A percentile compares a stretch with the other conserved stretches of the same genome.
Evolutionary conservation across 2,329 filamentous ascomycete genomes (phyloP).

Genomic region (Pestalotiopsis sp.): DNA sequence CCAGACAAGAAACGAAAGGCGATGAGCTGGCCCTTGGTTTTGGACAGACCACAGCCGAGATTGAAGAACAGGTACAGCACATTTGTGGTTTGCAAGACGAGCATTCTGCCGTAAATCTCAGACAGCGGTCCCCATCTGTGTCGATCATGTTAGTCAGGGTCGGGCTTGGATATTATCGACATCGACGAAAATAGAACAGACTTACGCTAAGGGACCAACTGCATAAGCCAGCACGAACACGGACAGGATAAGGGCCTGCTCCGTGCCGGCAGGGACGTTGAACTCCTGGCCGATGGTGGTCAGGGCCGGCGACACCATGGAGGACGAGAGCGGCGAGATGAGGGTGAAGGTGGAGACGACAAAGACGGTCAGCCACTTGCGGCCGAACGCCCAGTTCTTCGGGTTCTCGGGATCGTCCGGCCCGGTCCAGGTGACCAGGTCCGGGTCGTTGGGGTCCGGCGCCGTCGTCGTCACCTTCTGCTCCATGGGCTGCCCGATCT

Average conservation of each 20-base stretch:
- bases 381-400: conserved; percentile 56
- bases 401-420: conserved; percentile 54
- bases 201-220: conserved; percentile 49
- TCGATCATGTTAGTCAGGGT: neutral
- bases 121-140: conserved; percentile 49
- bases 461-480: conserved; percentile 26
- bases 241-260: conserved; percentile 45
- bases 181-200: neutral
- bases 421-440: conserved; percentile 53
- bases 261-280: conserved; percentile 47
- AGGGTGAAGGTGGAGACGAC: conserved; percentile 61
- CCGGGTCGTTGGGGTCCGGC: conserved; percentile 36
- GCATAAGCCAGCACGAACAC: conserved; percentile 59
- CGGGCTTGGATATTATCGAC: neutral
- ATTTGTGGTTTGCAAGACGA: conserved; percentile 56
- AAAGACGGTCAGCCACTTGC: conserved; percentile 60
- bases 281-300: conserved; percentile 55
- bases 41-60: conserved; percentile 59
- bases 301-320: conserved; percentile 57
- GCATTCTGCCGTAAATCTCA: conserved; percentile 58
- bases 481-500: conserved; percentile 29
- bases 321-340: conserved; percentile 62
- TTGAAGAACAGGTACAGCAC: conserved; percentile 56
- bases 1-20: conserved; percentile 61
- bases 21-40: conserved; percentile 55